Conservation (phyloP, 1,284 basidiomycete species). For the Irpex lacteus region DNA sequence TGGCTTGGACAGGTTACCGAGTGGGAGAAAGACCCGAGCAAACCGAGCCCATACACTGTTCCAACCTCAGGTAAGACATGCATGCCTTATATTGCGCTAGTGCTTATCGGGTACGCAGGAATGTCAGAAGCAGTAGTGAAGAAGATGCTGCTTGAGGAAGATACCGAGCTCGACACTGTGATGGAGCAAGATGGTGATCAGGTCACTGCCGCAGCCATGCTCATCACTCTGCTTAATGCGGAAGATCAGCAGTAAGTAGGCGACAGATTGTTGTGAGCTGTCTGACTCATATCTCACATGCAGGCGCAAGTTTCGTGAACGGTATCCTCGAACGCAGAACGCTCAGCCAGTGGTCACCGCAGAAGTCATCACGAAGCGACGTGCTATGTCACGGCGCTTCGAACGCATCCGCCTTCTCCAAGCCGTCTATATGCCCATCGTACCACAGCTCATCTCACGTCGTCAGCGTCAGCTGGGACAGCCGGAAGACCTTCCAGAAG, state of each 20-base stretch:
- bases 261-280: background rate
- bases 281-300: background rate
- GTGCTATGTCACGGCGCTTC: background rate
- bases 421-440: slow-evolving; percentile 2
- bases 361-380: background rate
- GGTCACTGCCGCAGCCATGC: slow-evolving; percentile 1
- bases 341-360: background rate
- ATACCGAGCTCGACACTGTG: background rate
- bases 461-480: background rate
- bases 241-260: slow-evolving; percentile 9
- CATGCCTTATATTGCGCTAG: background rate
- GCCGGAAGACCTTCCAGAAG: background rate
- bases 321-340: background rate
- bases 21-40: background rate
- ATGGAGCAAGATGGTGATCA: background rate
- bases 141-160: background rate
- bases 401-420: background rate
- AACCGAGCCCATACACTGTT: background rate
- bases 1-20: background rate
- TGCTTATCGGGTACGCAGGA: background rate
- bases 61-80: background rate
- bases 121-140: background rate
- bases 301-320: background rate
- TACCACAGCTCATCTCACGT: background rate
- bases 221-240: background rate